Base-by-base conservation (phyloP, 2,329 filamentous ascomycete genomes). In the Colletotrichum somersetense region DNA sequence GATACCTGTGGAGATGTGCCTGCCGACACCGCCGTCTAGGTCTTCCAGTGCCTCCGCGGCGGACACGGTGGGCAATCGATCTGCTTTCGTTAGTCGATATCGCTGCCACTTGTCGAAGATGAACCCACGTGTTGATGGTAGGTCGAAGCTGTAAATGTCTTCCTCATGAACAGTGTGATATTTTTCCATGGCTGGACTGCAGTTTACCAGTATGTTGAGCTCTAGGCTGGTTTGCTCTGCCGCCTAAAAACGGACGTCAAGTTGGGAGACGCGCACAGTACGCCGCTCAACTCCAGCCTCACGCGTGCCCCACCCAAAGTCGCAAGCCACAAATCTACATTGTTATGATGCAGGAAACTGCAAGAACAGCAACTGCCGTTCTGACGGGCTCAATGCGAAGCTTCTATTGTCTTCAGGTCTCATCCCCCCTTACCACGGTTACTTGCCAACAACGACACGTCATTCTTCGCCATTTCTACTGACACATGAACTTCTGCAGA, bases 11-110 rank as follows among this genome's bases (percentile, higher is more conserved):
- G 89, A 83, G 30, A 93, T 81, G 67, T 84, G 84, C 71, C 84
- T 85, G 18, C 83, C 82, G 23, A 84, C 81, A 67, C 87, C 84
- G 58, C 85, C 82, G 59, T 87, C 84, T 56, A 93, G 82, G 33
- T 89, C 86, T 71, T 91, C 86, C 56, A 95, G 84, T 10, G 91
- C 92, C 77, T 94, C 88, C 1, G 92, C 92, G 40, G 93, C 93
- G 23, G 92, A 93, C 61, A 95, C 86, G 1, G 93, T 94, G 46
- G 93, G 91, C 65, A 96, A 84, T 63, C 93, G 90, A 83, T 95
- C 92, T 95, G n/a, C 42, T 48, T 63, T 56, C 70, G 75, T 75
- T 70, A 77, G 74, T 26, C 18, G 59, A 66, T 67, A 59, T 67
- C 63, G 33, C 26, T 44, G 33, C 23, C 48, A 35, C 62, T 65